Percentiles rank a stretch among this genome's conserved stretches.
Evolutionary conservation across 2,329 filamentous ascomycete species (phyloP).

Genomic region (Diaporthe eres): DNA sequence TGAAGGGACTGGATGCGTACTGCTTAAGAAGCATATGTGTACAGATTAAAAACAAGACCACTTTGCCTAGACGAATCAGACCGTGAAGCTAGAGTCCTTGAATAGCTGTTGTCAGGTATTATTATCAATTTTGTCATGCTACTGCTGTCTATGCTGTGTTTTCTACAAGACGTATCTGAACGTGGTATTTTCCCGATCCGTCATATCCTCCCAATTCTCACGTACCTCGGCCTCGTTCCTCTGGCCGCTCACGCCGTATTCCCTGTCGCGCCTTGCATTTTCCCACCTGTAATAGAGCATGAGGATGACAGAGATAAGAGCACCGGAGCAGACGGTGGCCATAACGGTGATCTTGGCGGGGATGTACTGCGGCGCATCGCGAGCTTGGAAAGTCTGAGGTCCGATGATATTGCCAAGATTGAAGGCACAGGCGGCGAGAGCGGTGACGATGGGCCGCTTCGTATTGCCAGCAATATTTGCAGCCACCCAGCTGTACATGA

Average conservation of each 20-base stretch:
- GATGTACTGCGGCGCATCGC: slow-evolving; percentile 65
- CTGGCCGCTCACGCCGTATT: slow-evolving; percentile 43
- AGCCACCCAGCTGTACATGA: slow-evolving; percentile 57
- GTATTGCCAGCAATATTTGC: slow-evolving; percentile 67
- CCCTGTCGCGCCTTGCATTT: slow-evolving; percentile 56
- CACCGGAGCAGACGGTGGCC: slow-evolving; percentile 62
- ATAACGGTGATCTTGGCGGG: slow-evolving; percentile 70
- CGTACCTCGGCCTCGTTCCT: slow-evolving; percentile 58
- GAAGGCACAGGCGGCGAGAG: slow-evolving; percentile 64
- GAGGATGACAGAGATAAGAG: slow-evolving; percentile 57
- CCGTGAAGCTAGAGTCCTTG: background rate
- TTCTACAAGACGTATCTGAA: slow-evolving; percentile 61
- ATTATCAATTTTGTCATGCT: background rate
- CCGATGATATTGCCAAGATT: slow-evolving; percentile 70
- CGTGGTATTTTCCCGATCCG: slow-evolving; percentile 69
- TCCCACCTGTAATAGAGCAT: slow-evolving; percentile 66
- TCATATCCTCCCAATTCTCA: slow-evolving; percentile 64
- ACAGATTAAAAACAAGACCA: too few species aligned
- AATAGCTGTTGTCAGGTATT: background rate
- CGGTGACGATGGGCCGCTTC: slow-evolving; percentile 65
- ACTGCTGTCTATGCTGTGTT: background rate
- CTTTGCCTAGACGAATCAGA: background rate
- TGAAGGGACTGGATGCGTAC: too few species aligned
- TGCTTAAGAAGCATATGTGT: too few species aligned
- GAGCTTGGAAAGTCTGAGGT: slow-evolving; percentile 67